phyloP scores from a whole-genome alignment of 164 flowering plant genomes.

The Santalum album region DNA sequence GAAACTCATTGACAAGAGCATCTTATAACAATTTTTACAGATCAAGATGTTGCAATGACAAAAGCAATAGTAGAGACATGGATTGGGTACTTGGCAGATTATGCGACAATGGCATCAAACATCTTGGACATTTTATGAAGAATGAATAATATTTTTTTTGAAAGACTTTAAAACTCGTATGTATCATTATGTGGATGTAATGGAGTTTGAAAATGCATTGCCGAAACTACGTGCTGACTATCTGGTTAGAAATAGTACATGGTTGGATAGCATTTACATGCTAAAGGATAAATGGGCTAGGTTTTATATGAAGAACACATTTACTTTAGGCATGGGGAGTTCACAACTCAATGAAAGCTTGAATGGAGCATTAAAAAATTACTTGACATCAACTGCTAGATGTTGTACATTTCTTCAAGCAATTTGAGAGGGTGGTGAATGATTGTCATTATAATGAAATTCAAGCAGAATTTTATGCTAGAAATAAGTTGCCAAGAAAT shows the following conservation, averaged over 20 bases:
- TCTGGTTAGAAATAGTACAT: slow-evolving; percentile 20
- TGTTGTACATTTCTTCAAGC: slow-evolving; percentile 17
- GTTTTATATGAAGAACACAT: slow-evolving; percentile 16
- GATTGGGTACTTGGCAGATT: neutral
- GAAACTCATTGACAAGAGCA: neutral
- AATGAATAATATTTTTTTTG: neutral
- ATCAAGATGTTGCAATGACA: neutral
- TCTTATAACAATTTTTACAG: neutral
- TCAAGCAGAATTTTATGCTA: too few relatives aligned
- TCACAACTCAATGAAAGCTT: slow-evolving; percentile 19
- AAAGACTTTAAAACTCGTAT: too few relatives aligned
- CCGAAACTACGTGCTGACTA: slow-evolving; percentile 17
- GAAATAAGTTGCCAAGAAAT: too few relatives aligned
- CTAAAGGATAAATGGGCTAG: slow-evolving; percentile 29
- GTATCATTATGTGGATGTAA: too few relatives aligned
- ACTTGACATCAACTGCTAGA: slow-evolving; percentile 11
- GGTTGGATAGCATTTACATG: slow-evolving; percentile 20
- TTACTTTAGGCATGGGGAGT: slow-evolving; percentile 18
- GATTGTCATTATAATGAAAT: neutral
- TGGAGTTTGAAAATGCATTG: slow-evolving; percentile 19
- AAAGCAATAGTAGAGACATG: neutral
- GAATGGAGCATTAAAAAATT: slow-evolving; percentile 9
- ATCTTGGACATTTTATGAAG: too few relatives aligned
- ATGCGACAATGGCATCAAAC: too few relatives aligned
- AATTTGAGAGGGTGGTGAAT: slow-evolving; percentile 20